Base-by-base conservation (phyloP, 108 stramenopile genomes). In the Cyclostephanos tholiformis region DNA sequence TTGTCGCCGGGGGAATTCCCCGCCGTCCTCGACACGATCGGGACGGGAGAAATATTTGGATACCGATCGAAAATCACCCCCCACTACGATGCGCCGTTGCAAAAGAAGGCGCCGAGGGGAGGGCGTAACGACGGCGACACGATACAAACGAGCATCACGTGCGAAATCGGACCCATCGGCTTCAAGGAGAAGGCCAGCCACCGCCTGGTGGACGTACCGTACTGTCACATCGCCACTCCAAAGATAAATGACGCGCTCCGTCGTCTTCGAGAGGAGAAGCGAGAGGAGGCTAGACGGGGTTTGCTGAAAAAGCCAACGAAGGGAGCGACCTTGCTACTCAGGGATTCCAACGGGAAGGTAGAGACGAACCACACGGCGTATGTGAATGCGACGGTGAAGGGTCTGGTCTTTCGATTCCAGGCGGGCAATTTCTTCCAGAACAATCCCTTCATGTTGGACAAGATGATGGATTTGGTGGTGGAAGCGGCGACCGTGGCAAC, bases 401-500 rank as follows among this genome's bases (percentile, higher is more conserved):
- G 79, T 6, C 32, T 96, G 4, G 65, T 70, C 12, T 96, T 97
- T 82, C 74, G 78, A 7, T 94, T 93, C 76, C 84, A 86, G 66
- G 98, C 98, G 2, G 97, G 97, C 50, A 97, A 98, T 56, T 99
- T 98, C 84, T 99, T 97, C 38, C 97, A 99, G 65, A 97, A 97
- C 73, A 98, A 98, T 85, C 92, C 97, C 36, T 94, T 85, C 80
- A 94, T 97, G 69, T 63, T 98, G 14, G 91, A 93, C 14, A 57
- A 78, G 9, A 93, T 98, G 92, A 97, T 98, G n/a, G 91, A 97
- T 63, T 68, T 91, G 30, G 97, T 99, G 19, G 70, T 97, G 10
- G 65, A 80, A 3, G 82, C 80, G 20, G 88, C 93, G 10, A 90
- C 82, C 10, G 63, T 74, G 60, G 68, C 68, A 39, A 58, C 71